phyloP scores from a whole-genome alignment of 352 stramenopile genomes.

The Pythium sukuiense region DNA sequence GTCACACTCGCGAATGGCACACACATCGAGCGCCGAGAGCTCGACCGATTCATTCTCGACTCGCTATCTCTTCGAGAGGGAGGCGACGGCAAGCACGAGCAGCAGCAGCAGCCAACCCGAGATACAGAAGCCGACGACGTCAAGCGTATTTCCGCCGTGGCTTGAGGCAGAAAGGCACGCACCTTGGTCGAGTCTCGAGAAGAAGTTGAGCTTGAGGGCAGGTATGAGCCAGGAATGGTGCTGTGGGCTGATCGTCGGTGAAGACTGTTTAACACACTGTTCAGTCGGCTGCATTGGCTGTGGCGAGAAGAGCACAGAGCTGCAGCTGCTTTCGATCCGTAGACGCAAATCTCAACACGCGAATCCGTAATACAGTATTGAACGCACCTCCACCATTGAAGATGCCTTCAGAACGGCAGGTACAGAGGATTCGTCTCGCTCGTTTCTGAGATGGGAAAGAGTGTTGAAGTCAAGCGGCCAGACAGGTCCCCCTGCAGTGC shows the following conservation, averaged over 20 bases:
- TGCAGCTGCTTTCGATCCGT: background rate
- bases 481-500: background rate
- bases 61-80: background rate
- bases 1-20: background rate
- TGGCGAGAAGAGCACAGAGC: background rate
- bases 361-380: no score
- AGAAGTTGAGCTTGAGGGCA: background rate
- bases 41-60: background rate
- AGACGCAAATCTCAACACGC: background rate
- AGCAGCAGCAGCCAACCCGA: background rate
- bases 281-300: background rate
- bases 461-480: background rate
- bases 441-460: background rate
- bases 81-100: background rate
- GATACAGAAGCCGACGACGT: background rate
- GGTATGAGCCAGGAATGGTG: no score
- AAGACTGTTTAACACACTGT: background rate
- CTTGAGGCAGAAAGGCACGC: background rate
- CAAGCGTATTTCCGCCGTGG: background rate
- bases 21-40: background rate
- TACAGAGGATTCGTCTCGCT: background rate
- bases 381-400: background rate
- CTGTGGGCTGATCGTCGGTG: no score
- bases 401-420: constrained; percentile 1
- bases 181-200: background rate